Conservation (phyloP, 805 yeast species). For the Starmerella stigmatis region DNA sequence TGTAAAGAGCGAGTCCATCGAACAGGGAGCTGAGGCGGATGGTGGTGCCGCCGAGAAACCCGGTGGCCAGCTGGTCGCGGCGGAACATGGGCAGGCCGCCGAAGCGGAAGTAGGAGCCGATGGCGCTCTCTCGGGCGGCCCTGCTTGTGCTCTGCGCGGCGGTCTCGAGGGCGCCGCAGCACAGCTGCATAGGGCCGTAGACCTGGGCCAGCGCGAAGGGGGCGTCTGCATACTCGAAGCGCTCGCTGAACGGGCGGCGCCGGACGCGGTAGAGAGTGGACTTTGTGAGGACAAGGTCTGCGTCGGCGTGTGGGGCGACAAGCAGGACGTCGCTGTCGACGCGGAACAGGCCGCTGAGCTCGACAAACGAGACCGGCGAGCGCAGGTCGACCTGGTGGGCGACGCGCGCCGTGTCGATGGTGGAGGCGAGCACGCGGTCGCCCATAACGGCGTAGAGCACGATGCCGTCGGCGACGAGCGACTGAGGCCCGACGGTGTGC, state of each 20-base stretch:
- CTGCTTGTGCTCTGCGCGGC: slow-evolving; percentile 51
- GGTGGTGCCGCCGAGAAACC: slow-evolving; percentile 16
- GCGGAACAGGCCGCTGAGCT: slow-evolving; percentile 42
- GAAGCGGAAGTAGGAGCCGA: slow-evolving; percentile 22
- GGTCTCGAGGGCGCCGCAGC: slow-evolving; percentile 75
- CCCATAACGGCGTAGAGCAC: slow-evolving; percentile 3
- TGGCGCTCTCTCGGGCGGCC: slow-evolving; percentile 35
- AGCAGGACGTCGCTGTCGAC: slow-evolving; percentile 54
- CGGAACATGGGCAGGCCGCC: slow-evolving; percentile 26
- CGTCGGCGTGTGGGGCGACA: slow-evolving; percentile 56
- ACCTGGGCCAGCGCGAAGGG: slow-evolving; percentile 55
- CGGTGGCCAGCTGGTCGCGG: slow-evolving; percentile 19
- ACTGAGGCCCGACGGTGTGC: not conserved
- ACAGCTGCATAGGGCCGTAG: slow-evolving; percentile 82
- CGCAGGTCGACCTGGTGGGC: slow-evolving; percentile 51
- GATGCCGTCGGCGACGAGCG: slow-evolving; percentile 7
- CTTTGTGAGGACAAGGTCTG: slow-evolving; percentile 73
- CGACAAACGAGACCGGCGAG: slow-evolving; percentile 29
- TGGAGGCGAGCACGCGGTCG: slow-evolving; percentile 32
- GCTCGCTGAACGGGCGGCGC: slow-evolving; percentile 68
- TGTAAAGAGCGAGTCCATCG: slow-evolving; percentile 71
- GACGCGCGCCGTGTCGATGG: slow-evolving; percentile 71
- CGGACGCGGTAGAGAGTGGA: slow-evolving; percentile 67
- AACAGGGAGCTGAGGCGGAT: slow-evolving; percentile 87
- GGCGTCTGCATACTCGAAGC: slow-evolving; percentile 55